phyloP scores from a whole-genome alignment of 805 yeast species.

The Pichia membranifaciens region DNA sequence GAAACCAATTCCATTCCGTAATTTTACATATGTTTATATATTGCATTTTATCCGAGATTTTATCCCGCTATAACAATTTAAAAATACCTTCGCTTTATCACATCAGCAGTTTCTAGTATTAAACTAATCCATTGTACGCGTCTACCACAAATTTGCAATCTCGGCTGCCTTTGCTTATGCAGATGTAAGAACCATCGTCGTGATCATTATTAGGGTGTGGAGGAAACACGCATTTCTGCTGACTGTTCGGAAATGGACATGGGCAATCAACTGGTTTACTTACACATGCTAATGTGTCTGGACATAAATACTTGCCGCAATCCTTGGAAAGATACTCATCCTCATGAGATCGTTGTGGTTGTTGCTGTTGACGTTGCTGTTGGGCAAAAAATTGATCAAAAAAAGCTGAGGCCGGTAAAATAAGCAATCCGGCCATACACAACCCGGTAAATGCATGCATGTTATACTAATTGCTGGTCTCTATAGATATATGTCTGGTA shows the following conservation, averaged over 20 bases:
- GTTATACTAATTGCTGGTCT: too few species aligned
- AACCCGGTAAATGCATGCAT: background rate
- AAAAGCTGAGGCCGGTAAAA: constrained; percentile 12
- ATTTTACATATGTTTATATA: background rate
- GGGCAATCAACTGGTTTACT: constrained; percentile 68
- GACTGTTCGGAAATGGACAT: constrained; percentile 83
- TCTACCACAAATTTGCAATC: constrained; percentile 84
- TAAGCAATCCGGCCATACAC: background rate
- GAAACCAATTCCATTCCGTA: constrained; percentile 6
- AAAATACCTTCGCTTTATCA: too few species aligned
- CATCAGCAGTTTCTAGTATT: constrained; percentile 8
- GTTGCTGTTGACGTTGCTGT: constrained; percentile 27
- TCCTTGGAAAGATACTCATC: constrained; percentile 16
- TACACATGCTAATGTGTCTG: constrained; percentile 79
- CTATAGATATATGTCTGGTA: too few species aligned
- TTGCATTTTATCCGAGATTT: background rate
- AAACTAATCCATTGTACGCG: constrained; percentile 57
- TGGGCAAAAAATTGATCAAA: constrained; percentile 22
- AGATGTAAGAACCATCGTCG: constrained; percentile 48
- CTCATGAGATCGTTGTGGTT: constrained; percentile 32
- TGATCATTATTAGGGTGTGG: background rate
- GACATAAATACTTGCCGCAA: constrained; percentile 72
- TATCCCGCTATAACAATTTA: too few species aligned
- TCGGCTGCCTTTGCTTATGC: constrained; percentile 73
- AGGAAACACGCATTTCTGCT: constrained; percentile 74